Evolutionary conservation across 2,329 filamentous ascomycete genomes (phyloP).

Genomic region (Epichloe gansuensis): DNA sequence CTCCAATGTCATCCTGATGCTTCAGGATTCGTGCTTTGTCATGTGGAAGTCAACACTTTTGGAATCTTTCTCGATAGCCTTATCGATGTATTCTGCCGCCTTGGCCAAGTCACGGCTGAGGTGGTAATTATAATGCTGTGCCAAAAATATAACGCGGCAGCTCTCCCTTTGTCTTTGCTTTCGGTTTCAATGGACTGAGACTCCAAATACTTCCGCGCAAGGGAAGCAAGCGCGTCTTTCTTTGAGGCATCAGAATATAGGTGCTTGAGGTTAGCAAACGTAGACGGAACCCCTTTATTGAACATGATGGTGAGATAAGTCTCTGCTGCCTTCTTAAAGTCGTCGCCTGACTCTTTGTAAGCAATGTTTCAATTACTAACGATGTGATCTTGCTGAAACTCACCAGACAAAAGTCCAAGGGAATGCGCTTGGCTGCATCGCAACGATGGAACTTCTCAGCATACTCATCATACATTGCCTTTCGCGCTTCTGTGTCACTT

Average conservation of each 20-base stretch:
- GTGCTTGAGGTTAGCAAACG: slow-evolving; percentile 93
- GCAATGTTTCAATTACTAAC: neutral
- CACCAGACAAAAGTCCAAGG: slow-evolving; percentile 78
- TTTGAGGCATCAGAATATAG: slow-evolving; percentile 72
- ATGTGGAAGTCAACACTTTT: slow-evolving; percentile 84
- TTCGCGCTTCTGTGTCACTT: slow-evolving; percentile 50
- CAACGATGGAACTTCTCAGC: slow-evolving; percentile 69
- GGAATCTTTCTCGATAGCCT: slow-evolving; percentile 66
- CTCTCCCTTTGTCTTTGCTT: slow-evolving; percentile 48
- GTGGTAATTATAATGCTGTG: slow-evolving; percentile 93
- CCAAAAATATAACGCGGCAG: slow-evolving; percentile 85
- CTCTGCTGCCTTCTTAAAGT: slow-evolving; percentile 68
- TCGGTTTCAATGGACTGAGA: slow-evolving; percentile 39
- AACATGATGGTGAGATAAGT: slow-evolving; percentile 75
- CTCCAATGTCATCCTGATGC: slow-evolving; percentile 66
- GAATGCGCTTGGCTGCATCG: slow-evolving; percentile 76
- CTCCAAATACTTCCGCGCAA: slow-evolving; percentile 69
- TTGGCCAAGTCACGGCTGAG: slow-evolving; percentile 73
- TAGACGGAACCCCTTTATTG: slow-evolving; percentile 85
- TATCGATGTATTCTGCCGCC: slow-evolving; percentile 72
- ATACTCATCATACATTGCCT: slow-evolving; percentile 65
- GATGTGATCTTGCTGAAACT: slow-evolving; percentile 9
- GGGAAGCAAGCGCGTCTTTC: slow-evolving; percentile 58
- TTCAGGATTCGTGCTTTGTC: slow-evolving; percentile 91
- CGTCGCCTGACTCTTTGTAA: slow-evolving; percentile 45